These are phyloP conservation scores for Rhodotorula sp. DNA, from an alignment of 1,284 basidiomycete species.

Conservation along the genomic window DNA sequence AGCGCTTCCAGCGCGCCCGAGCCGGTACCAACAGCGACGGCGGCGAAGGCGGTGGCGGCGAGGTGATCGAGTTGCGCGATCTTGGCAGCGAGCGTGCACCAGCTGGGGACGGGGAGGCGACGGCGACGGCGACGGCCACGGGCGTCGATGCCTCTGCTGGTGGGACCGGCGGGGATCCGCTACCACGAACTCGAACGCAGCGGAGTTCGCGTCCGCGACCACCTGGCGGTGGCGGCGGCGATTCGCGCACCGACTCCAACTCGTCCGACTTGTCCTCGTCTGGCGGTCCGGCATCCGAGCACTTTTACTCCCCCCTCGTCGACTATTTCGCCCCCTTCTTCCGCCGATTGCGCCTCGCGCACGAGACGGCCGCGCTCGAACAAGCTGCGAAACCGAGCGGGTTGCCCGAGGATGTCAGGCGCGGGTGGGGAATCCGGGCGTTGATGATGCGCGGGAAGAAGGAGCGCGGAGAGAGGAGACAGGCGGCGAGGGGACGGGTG, in stretches of 20 bases:
- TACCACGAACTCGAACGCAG: background rate
- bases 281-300: constrained; percentile 21
- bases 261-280: constrained; percentile 21
- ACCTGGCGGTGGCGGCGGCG: background rate
- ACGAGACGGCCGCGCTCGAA: constrained; percentile 39
- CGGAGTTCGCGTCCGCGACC: background rate
- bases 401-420: constrained; percentile 34
- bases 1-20: constrained; percentile 5
- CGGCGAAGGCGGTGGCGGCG: background rate
- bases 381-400: constrained; percentile 34
- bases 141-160: background rate
- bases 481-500: constrained; percentile 12
- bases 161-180: background rate
- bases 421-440: constrained; percentile 37
- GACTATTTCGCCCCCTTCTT: constrained; percentile 32
- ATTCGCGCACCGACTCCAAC: constrained; percentile 18
- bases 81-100: background rate
- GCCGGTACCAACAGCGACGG: background rate
- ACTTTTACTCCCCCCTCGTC: constrained; percentile 12
- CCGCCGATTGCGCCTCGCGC: constrained; percentile 31
- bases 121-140: background rate
- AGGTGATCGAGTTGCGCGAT: constrained; percentile 32
- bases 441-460: constrained; percentile 34
- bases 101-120: too few species aligned
- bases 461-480: constrained; percentile 33